These are phyloP conservation scores for Pichia sp. DNA, from an alignment of 1,139 yeast species.

Conservation along the genomic window DNA sequence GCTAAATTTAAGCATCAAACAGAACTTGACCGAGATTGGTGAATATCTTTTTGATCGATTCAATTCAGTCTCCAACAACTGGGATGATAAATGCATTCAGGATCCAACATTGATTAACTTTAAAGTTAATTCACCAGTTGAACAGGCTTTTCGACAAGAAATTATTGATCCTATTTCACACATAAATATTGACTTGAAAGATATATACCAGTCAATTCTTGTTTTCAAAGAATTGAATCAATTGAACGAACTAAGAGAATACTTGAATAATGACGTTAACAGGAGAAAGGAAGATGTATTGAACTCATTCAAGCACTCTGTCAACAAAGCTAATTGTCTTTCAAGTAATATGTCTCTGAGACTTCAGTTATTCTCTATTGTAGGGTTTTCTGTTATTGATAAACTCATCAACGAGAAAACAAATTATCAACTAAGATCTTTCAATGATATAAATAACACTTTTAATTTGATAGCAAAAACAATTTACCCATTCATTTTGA, in stretches of 20 bases:
- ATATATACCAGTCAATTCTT: slow-evolving; percentile 73
- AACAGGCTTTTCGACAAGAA: slow-evolving; percentile 30
- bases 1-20: slow-evolving; percentile 55
- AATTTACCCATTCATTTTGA: slow-evolving; percentile 35
- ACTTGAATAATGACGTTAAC: slow-evolving; percentile 65
- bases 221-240: slow-evolving; percentile 73
- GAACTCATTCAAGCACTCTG: slow-evolving; percentile 27
- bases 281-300: slow-evolving; percentile 67
- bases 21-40: slow-evolving; percentile 56
- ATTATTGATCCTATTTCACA: slow-evolving; percentile 37
- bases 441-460: slow-evolving; percentile 58
- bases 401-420: slow-evolving; percentile 53
- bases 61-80: slow-evolving; percentile 44
- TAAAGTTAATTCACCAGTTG: slow-evolving; percentile 81
- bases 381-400: slow-evolving; percentile 76
- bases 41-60: slow-evolving; percentile 48
- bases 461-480: slow-evolving; percentile 67
- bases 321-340: slow-evolving; percentile 12
- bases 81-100: slow-evolving; percentile 38
- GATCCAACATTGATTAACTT: slow-evolving; percentile 44
- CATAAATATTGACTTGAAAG: slow-evolving; percentile 47
- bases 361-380: slow-evolving; percentile 51
- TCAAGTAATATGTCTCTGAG: slow-evolving; percentile 33
- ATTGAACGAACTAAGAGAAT: slow-evolving; percentile 47
- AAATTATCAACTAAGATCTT: slow-evolving; percentile 44